Base-by-base conservation (phyloP, 1,139 yeast species). In the Geotrichum histeridarum region DNA sequence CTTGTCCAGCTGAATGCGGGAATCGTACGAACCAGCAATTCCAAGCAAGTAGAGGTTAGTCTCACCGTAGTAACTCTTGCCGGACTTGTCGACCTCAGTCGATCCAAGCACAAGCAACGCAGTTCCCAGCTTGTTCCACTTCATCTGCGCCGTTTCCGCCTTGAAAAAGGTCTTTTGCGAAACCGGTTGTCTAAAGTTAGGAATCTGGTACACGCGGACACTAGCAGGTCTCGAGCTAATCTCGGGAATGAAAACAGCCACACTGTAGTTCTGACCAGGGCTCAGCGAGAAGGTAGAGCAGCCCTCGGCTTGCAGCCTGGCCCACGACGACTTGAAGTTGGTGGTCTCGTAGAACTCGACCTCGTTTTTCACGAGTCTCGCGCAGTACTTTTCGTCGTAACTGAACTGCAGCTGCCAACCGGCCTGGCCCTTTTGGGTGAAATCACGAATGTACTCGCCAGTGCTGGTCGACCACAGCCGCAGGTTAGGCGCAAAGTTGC, bases 31-130 rank as follows among this genome's bases (percentile, higher is more conserved):
- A 8, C 97, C 98, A 22, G 95, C 90, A 64, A 91, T 86, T 54
- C 96, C 96, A 62, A 94, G 78, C 58, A 94, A 73, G 68, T 91
- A 94, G 63, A 94, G 77, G 61, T 93, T 90, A 54, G 96, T 88
- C 75, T 94, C 98, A 60, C 99, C 99, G 68, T 94, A 94, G 74
- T 94, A 94, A 1, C 95, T 86, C 75, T 93, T 84, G 70, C 95
- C 95, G 30, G 95, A 80, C 47, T 94, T 80, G 73, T 94, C 99
- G 63, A 93, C 96, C 71, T 93, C 99, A 30, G 98, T 93, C 52
- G 95, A 86, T 8, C 97, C 95, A 64, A 91, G 79, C 55, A 96
- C 97, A 66, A 94, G 76, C 61, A 93, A 77, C 9, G 98, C 95
- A 59, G 98, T 94, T 55, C 99, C 99, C 61, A 90, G 78, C 45